phyloP scores from a whole-genome alignment of 768 basidiomycete species.

The Psilocybe subaeruginosa region DNA sequence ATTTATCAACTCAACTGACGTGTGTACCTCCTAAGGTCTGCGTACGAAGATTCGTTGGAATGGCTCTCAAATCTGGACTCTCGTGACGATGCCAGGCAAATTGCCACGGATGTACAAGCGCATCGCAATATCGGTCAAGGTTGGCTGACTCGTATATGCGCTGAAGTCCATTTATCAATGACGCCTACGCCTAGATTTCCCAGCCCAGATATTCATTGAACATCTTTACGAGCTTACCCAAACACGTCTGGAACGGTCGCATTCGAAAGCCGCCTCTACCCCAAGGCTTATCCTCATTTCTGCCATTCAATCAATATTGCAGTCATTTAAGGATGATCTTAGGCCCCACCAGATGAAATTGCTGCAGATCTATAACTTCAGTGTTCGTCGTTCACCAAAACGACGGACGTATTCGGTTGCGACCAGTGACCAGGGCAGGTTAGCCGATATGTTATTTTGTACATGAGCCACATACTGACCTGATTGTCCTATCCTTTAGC shows the following conservation, averaged over 20 bases:
- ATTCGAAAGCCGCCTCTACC: constrained; percentile 13
- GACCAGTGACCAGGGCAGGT: constrained; percentile 42
- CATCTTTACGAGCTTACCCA: constrained; percentile 48
- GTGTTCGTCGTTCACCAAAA: constrained; percentile 47
- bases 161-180: background rate
- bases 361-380: constrained; percentile 39
- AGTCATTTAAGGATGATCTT: constrained; percentile 33
- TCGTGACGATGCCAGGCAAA: constrained; percentile 32
- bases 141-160: constrained; percentile 19
- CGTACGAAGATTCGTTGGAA: constrained; percentile 39
- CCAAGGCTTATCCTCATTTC: constrained; percentile 28
- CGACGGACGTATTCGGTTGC: constrained; percentile 48
- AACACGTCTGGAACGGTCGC: constrained; percentile 29
- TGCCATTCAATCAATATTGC: constrained; percentile 33
- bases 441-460: constrained; percentile 28
- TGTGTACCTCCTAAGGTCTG: constrained; percentile 32
- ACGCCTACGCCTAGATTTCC: constrained; percentile 40
- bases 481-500: constrained; percentile 11
- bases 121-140: constrained; percentile 49
- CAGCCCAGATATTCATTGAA: constrained; percentile 50
- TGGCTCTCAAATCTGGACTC: constrained; percentile 40
- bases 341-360: constrained; percentile 39
- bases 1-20: background rate
- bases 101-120: constrained; percentile 44
- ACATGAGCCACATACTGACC: background rate